Evolutionary conservation across 768 basidiomycete genomes (phyloP).

Genomic region (Cantharellus anzutake): DNA sequence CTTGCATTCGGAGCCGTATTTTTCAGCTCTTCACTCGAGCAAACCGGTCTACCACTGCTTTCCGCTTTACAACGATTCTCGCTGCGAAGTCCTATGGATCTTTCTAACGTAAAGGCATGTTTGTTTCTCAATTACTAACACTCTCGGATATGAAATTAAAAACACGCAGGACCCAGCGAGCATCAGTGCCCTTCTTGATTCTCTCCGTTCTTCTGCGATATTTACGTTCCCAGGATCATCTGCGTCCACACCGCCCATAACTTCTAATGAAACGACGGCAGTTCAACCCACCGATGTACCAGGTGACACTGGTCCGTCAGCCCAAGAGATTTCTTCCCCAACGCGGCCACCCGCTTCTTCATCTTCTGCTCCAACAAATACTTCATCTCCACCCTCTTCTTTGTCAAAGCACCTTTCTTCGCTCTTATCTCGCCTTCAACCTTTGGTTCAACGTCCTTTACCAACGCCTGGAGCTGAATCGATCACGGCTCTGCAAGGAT

Average conservation of each 20-base stretch:
- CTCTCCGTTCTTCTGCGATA: constrained; percentile 43
- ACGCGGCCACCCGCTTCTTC: background rate
- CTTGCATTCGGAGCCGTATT: no score
- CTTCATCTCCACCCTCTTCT: background rate
- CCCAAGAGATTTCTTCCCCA: background rate
- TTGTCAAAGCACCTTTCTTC: background rate
- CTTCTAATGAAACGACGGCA: background rate
- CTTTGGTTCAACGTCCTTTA: background rate
- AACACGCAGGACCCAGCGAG: constrained; percentile 37
- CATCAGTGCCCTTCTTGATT: constrained; percentile 52
- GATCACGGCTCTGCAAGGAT: background rate
- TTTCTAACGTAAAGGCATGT: background rate
- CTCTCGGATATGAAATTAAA: background rate
- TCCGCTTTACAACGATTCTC: background rate
- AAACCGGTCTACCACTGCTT: no score
- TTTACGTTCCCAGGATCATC: constrained; percentile 14
- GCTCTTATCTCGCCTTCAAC: background rate
- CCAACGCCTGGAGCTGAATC: background rate
- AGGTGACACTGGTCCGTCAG: constrained; percentile 14
- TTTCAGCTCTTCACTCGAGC: no score
- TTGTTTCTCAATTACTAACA: background rate
- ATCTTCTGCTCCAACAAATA: constrained; percentile 2
- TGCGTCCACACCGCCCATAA: background rate
- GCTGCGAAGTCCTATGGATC: background rate
- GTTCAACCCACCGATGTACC: constrained; percentile 11